A percentile compares a stretch with the other conserved stretches of the same genome.
These are phyloP conservation scores for Podaxis sp. DNA, from an alignment of 768 basidiomycete genomes.

Conservation along the genomic window DNA sequence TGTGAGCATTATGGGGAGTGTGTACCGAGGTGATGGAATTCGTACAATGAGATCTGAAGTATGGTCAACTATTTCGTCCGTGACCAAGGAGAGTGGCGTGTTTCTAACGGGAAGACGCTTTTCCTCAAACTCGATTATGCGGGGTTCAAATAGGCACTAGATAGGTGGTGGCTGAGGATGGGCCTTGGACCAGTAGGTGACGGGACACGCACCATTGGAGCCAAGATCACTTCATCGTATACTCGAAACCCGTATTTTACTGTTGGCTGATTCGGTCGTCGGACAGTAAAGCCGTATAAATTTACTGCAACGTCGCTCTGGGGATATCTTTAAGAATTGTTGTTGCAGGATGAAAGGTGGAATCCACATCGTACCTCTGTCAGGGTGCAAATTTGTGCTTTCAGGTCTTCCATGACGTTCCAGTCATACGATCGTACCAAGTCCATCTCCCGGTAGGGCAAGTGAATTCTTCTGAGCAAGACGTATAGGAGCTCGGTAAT, in stretches of 20 bases:
- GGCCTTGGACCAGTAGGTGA: not conserved
- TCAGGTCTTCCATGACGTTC: conserved; percentile 89
- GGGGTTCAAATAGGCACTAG: conserved; percentile 91
- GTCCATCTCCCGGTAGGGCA: conserved; percentile 86
- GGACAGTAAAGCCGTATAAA: conserved; percentile 85
- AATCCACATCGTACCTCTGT: conserved; percentile 59
- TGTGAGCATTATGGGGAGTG: conserved; percentile 1
- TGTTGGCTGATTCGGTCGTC: conserved; percentile 68
- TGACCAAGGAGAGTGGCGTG: conserved; percentile 54
- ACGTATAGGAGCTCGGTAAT: conserved; percentile 87
- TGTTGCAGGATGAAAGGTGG: conserved; percentile 9
- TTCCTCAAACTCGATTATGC: conserved; percentile 84
- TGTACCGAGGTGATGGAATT: conserved; percentile 1
- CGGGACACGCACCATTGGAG: conserved; percentile 71
- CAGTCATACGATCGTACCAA: conserved; percentile 79
- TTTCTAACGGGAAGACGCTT: conserved; percentile 41
- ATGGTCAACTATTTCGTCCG: conserved; percentile 70
- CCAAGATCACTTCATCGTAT: conserved; percentile 93
- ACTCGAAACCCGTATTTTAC: conserved; percentile 87
- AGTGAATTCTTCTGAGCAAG: conserved; percentile 71
- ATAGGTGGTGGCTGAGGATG: conserved; percentile 7
- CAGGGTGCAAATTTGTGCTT: conserved; percentile 78
- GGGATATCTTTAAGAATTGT: conserved; percentile 5
- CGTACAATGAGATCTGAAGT: conserved; percentile 49
- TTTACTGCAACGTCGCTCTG: conserved; percentile 89